These are phyloP conservation scores for Pyrenula massariospora DNA, from an alignment of 495 filamentous ascomycete genomes.

Conservation along the genomic window DNA sequence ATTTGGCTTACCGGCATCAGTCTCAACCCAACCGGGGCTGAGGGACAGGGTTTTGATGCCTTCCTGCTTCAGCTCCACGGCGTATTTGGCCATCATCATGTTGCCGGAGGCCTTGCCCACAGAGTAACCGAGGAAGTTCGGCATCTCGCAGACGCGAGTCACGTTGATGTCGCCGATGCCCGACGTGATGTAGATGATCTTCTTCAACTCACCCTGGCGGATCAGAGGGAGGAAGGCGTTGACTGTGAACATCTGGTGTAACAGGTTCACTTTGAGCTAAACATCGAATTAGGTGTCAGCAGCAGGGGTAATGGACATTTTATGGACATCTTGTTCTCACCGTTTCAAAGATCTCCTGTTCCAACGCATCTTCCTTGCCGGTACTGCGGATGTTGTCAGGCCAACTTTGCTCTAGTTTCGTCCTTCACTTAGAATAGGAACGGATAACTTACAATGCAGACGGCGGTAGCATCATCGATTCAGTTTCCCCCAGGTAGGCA, in stretches of 20 bases:
- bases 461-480: background rate
- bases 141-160: constrained; percentile 8
- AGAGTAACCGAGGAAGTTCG: constrained; percentile 16
- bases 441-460: background rate
- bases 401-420: background rate
- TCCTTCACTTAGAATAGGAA: background rate
- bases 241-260: background rate
- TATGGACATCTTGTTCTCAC: background rate
- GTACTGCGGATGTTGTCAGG: background rate
- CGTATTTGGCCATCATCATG: constrained; percentile 29
- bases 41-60: constrained; percentile 21
- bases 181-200: constrained; percentile 31
- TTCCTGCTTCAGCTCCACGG: constrained; percentile 14
- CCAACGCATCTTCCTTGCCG: background rate
- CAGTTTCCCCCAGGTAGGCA: constrained; percentile 13
- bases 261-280: background rate
- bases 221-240: constrained; percentile 34
- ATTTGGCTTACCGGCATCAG: background rate
- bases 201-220: constrained; percentile 30
- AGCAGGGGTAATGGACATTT: background rate
- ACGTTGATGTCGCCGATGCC: constrained; percentile 29
- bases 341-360: background rate
- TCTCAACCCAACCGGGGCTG: constrained; percentile 22
- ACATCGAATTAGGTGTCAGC: background rate
- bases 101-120: constrained; percentile 29